Base-by-base conservation (phyloP, 2,329 filamentous ascomycete species). In the Neonectria punicea region DNA sequence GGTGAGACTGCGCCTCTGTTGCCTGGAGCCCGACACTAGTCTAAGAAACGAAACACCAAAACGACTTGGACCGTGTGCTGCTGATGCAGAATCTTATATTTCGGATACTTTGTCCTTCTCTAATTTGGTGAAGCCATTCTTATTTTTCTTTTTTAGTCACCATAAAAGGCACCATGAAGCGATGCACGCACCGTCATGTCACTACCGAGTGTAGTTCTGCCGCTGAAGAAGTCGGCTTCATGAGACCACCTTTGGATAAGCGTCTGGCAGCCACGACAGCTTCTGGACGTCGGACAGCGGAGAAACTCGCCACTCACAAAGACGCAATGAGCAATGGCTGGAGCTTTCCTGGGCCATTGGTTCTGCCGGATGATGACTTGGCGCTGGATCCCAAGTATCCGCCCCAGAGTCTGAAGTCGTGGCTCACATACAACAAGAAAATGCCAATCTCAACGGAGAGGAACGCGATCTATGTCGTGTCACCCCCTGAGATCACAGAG, bases 301-400 rank as follows among this genome's bases (percentile, higher is more conserved):
- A 51, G 9, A 25, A 39, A 8, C 16, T 56, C 28, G 4, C 69
- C 9, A 47, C 68, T 1, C 61, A 70, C 3, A 58, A 67, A 2
- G 63, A 72, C 5, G 63, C 55, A 0, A 47, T 69, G 49, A 64
- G 64, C 9, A 68, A 78, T 20, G 58, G 62, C 0, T 70, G 63
- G 34, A 76, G 79, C 0, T 92, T 90, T 66, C 89, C 89, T 0
- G 86, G 80, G 0, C 88, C 89, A 0, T 73, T 92, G 6, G 79
- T 90, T 0, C 77, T 92, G 0, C 89, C 89, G 0, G 81, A 79
- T 2, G 89, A 91, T 71, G 86, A 87, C 20, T 79, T 92, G 1
- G 82, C 84, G 0, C 76, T 81, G 36, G 84, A 90, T 43, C 84
- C 86, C 1, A 78, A 83, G 5, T 81, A 80, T 43, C 79, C 82